phyloP scores from a whole-genome alignment of 305 asterid genomes.

The Nicotiana rustica region DNA sequence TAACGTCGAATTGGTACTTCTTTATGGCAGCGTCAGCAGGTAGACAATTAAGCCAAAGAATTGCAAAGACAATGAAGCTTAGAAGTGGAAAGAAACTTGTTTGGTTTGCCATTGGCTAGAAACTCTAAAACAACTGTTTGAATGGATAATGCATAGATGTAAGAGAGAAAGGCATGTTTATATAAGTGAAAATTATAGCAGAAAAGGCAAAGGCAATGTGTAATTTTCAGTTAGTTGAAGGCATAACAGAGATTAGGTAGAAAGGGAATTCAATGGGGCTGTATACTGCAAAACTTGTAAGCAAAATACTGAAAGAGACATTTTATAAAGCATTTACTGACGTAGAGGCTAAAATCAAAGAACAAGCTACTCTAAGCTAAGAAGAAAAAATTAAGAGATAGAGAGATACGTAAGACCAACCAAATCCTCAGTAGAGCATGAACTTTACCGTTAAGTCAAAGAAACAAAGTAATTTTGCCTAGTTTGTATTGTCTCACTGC shows the following conservation, averaged over 20 bases:
- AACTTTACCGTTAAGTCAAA: slow-evolving; percentile 26
- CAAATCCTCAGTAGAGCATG: slow-evolving; percentile 5
- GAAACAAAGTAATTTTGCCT: neutral
- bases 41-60: slow-evolving; percentile 18
- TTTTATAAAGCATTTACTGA: neutral
- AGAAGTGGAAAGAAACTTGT: neutral
- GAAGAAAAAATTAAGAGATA: too few species aligned
- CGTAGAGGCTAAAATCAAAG: too few species aligned
- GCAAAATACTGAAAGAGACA: slow-evolving; percentile 31
- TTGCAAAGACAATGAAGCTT: slow-evolving; percentile 11
- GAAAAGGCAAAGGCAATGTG: slow-evolving; percentile 6
- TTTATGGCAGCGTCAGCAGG: slow-evolving; percentile 31
- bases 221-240: slow-evolving; percentile 33
- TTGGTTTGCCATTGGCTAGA: slow-evolving; percentile 25
- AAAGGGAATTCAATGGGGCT: slow-evolving; percentile 1
- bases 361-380: too few species aligned
- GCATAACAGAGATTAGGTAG: slow-evolving; percentile 28
- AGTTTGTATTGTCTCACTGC: slow-evolving; percentile 5
- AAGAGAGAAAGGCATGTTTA: neutral
- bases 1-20: slow-evolving; percentile 29
- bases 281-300: neutral
- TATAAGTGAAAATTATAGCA: neutral
- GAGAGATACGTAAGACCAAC: neutral
- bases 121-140: neutral
- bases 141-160: slow-evolving; percentile 5